Evolutionary conservation across 805 yeast genomes (phyloP).

Genomic region (Cyberlindnera americana): DNA sequence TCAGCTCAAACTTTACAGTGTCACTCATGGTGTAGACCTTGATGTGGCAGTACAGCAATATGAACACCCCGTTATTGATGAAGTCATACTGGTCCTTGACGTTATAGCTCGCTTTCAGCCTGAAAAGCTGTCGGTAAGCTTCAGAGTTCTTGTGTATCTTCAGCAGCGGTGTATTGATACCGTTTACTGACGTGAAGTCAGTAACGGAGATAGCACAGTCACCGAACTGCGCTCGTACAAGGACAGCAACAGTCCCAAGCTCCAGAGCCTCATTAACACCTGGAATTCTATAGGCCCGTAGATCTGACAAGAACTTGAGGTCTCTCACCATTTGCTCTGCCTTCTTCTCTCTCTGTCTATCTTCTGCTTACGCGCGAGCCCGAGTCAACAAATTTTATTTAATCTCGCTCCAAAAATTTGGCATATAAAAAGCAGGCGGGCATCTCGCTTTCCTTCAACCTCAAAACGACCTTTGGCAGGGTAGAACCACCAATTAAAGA

Average conservation of each 20-base stretch:
- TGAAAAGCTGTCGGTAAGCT: not conserved
- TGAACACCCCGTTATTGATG: not conserved
- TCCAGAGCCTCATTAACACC: not conserved
- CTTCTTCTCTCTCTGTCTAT: not conserved
- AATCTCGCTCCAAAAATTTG: too few species aligned
- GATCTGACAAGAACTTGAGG: slow-evolving; percentile 3
- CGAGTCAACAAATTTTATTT: slow-evolving; percentile 4
- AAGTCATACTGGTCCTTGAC: not conserved
- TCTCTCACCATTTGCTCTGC: not conserved
- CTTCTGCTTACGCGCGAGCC: not conserved
- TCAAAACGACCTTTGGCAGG: too few species aligned
- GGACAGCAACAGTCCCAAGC: not conserved
- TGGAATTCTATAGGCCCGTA: not conserved
- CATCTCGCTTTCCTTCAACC: too few species aligned
- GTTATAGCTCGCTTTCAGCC: not conserved
- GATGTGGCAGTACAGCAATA: slow-evolving; percentile 1
- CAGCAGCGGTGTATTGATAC: slow-evolving; percentile 3
- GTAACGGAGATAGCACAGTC: slow-evolving; percentile 1
- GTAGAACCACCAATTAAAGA: too few species aligned
- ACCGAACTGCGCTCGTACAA: slow-evolving; percentile 3
- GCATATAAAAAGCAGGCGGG: not conserved
- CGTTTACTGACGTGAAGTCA: slow-evolving; percentile 2
- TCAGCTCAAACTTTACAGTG: not conserved
- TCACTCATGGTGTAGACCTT: not conserved
- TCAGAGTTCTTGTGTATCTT: not conserved